Evolutionary conservation across 805 yeast genomes (phyloP).

Genomic region (Nadsonia fulvescens): DNA sequence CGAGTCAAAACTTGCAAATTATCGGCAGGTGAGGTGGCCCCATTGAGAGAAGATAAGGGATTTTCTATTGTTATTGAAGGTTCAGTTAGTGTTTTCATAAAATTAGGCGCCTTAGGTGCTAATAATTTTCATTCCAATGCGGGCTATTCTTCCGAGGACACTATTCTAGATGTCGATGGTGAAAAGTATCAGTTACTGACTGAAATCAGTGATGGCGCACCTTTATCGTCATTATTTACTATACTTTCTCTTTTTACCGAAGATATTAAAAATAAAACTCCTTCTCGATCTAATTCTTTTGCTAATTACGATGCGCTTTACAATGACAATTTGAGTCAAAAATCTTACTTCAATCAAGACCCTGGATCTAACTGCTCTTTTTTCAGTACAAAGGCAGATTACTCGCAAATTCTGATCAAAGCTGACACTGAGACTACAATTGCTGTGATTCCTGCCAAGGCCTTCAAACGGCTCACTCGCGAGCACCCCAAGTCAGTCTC

Average conservation of each 20-base stretch:
- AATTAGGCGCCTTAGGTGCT: too few relatives aligned
- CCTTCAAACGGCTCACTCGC: slow-evolving; percentile 52
- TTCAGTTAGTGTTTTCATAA: slow-evolving; percentile 57
- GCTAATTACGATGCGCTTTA: slow-evolving; percentile 2
- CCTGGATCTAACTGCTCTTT: slow-evolving; percentile 11
- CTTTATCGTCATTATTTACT: slow-evolving; percentile 66
- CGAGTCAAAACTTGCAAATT: slow-evolving; percentile 80
- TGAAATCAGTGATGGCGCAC: slow-evolving; percentile 68
- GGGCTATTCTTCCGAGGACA: slow-evolving; percentile 3
- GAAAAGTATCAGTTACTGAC: slow-evolving; percentile 58
- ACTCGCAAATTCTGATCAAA: slow-evolving; percentile 48
- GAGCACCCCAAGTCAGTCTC: slow-evolving; percentile 82
- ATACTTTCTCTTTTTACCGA: slow-evolving; percentile 59
- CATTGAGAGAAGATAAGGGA: slow-evolving; percentile 59
- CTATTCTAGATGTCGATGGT: slow-evolving; percentile 21
- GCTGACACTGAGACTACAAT: slow-evolving; percentile 66
- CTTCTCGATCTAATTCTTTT: slow-evolving; percentile 4
- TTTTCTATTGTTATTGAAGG: slow-evolving; percentile 91
- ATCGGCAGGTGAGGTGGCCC: slow-evolving; percentile 56
- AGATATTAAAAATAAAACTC: slow-evolving; percentile 12
- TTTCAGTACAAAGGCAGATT: too few relatives aligned
- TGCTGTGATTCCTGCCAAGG: slow-evolving; percentile 76
- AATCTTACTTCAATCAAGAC: slow-evolving; percentile 1
- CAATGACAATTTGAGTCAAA: too few relatives aligned
- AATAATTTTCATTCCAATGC: too few relatives aligned